Conservation (phyloP, 129 eudicot species). For the Flaveria robusta region DNA sequence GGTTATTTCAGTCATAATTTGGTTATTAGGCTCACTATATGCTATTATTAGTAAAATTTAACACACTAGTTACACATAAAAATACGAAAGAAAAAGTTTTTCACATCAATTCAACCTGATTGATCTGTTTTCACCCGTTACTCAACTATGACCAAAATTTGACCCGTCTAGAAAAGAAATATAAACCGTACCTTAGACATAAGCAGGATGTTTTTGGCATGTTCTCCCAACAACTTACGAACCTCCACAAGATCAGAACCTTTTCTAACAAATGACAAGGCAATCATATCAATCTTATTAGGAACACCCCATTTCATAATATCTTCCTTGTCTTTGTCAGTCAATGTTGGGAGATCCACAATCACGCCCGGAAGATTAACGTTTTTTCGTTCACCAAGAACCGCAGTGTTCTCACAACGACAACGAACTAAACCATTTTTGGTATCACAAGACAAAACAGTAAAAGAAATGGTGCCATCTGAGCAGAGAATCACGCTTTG, state of each 20-base stretch:
- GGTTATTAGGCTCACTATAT: too few relatives aligned
- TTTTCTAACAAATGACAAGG: constrained; percentile 65
- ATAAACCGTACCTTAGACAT: constrained; percentile 62
- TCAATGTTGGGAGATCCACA: constrained; percentile 69
- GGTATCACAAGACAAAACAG: constrained; percentile 62
- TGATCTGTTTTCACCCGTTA: not conserved
- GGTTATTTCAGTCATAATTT: too few relatives aligned
- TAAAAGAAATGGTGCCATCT: constrained; percentile 67
- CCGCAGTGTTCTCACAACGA: constrained; percentile 78
- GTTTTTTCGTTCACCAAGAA: constrained; percentile 76
- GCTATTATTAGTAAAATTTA: not conserved
- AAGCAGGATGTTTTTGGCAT: constrained; percentile 62
- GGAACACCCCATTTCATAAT: constrained; percentile 80
- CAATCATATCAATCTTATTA: constrained; percentile 64
- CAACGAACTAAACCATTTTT: constrained; percentile 57
- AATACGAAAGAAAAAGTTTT: not conserved
- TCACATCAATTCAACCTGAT: not conserved
- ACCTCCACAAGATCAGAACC: constrained; percentile 76
- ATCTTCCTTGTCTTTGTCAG: constrained; percentile 73
- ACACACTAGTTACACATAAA: not conserved
- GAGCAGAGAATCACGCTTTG: constrained; percentile 66
- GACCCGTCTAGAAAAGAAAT: not conserved
- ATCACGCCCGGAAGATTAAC: constrained; percentile 79
- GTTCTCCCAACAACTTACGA: constrained; percentile 58
- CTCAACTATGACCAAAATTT: not conserved